Evolutionary conservation across 2,329 filamentous ascomycete species (phyloP).

Genomic region (Rhynchosporium agropyri): DNA sequence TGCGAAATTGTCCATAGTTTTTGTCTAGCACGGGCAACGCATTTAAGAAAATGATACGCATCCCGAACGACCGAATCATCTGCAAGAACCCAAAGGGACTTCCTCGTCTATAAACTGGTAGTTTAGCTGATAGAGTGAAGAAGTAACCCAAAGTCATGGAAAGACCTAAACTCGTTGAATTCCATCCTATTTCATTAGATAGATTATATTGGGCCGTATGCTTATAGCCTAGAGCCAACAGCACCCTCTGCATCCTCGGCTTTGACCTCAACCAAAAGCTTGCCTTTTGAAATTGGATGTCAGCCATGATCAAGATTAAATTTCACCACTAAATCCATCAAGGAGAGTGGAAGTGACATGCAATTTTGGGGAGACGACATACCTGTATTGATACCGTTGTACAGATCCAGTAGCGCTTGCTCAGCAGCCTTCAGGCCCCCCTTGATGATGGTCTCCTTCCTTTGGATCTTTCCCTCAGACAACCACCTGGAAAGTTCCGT

Average conservation of each 20-base stretch:
- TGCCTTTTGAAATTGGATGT: constrained; percentile 37
- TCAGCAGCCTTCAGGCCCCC: constrained; percentile 69
- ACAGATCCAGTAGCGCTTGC: constrained; percentile 64
- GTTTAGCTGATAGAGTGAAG: too few species aligned
- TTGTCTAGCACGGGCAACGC: too few species aligned
- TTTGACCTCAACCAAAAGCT: constrained; percentile 61
- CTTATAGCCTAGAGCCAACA: constrained; percentile 20
- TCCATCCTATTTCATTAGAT: too few species aligned
- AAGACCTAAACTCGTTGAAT: too few species aligned
- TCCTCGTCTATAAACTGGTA: too few species aligned
- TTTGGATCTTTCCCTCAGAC: constrained; percentile 70
- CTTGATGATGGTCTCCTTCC: constrained; percentile 69
- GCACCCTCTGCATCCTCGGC: constrained; percentile 24
- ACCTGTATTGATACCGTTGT: constrained; percentile 71
- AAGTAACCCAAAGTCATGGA: too few species aligned
- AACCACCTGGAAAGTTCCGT: constrained; percentile 68
- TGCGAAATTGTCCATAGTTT: too few species aligned
- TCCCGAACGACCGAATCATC: too few species aligned
- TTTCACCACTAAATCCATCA: not conserved
- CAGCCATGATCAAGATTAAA: not conserved
- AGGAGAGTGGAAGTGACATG: not conserved
- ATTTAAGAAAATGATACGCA: too few species aligned
- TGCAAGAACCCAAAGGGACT: too few species aligned
- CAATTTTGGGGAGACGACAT: constrained; percentile 31
- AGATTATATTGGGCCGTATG: too few species aligned